A percentile compares a stretch with the other conserved stretches of the same genome.
Evolutionary conservation across 1,139 yeast genomes (phyloP).

Genomic region (Blastobotrys raffinosifermentans): DNA sequence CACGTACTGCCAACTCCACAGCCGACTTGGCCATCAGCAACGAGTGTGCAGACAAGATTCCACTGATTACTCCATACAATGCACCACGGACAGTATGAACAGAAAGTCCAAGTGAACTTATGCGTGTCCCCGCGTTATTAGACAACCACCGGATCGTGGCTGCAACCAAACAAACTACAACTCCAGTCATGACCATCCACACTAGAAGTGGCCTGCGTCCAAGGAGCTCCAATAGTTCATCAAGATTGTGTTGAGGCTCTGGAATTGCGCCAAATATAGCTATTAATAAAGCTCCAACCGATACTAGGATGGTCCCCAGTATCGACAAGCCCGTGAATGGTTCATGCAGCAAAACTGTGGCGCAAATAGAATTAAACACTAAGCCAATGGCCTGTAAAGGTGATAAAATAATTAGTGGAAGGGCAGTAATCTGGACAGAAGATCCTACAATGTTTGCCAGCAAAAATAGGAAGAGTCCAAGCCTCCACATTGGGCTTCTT

Average conservation of each 20-base stretch:
- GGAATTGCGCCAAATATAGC: conserved; percentile 64
- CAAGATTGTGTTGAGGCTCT: conserved; percentile 47
- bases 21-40: conserved; percentile 78
- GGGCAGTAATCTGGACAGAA: conserved; percentile 73
- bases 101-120: not conserved
- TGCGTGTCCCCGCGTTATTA: not conserved
- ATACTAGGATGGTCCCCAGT: conserved; percentile 61
- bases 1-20: conserved; percentile 53
- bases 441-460: conserved; percentile 76
- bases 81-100: conserved; percentile 39
- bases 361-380: conserved; percentile 76
- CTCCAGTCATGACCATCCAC: conserved; percentile 42
- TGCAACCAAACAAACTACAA: conserved; percentile 27
- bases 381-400: conserved; percentile 89
- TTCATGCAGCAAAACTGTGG: conserved; percentile 63
- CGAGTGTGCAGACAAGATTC: conserved; percentile 80
- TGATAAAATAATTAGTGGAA: conserved; percentile 72
- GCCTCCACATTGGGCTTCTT: conserved; percentile 64
- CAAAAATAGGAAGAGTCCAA: conserved; percentile 67
- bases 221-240: conserved; percentile 42
- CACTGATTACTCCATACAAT: conserved; percentile 64
- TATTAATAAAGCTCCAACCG: conserved; percentile 71
- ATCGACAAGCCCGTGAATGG: conserved; percentile 53
- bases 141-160: conserved; percentile 16
- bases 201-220: conserved; percentile 37